Evolutionary conservation across 139 green algal species (phyloP).

Genomic region (Yamagishiella unicocca): DNA sequence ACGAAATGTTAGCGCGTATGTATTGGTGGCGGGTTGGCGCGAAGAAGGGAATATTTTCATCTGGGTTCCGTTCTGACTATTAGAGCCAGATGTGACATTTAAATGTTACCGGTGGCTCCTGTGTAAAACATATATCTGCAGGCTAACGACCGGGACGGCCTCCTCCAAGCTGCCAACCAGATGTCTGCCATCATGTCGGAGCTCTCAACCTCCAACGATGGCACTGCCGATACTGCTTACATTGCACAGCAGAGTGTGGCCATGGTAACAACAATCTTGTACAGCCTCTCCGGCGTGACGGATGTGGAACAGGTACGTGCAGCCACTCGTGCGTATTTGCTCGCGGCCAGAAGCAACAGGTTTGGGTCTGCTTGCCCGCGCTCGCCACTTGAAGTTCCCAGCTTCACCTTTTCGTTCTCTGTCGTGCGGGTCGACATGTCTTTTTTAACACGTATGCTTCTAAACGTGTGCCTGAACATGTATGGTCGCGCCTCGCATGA

Average conservation of each 20-base stretch:
- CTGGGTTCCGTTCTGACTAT: neutral
- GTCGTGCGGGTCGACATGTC: neutral
- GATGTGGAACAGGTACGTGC: neutral
- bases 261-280: neutral
- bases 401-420: too few relatives aligned
- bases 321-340: neutral
- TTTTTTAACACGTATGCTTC: neutral
- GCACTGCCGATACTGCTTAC: neutral
- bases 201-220: neutral
- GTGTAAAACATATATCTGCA: neutral
- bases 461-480: neutral
- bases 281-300: neutral
- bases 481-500: neutral
- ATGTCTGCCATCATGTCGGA: neutral
- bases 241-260: neutral
- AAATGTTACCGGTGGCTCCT: too few relatives aligned
- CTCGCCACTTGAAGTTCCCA: neutral
- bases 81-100: neutral
- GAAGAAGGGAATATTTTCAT: neutral
- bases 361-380: neutral
- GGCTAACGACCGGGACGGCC: neutral
- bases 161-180: neutral
- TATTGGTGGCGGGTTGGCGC: neutral
- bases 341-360: neutral
- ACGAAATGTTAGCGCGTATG: neutral